Percentiles rank a stretch among this genome's conserved stretches.
Evolutionary conservation across 495 filamentous ascomycete genomes (phyloP).

Genomic region (Xylaria telfairii): DNA sequence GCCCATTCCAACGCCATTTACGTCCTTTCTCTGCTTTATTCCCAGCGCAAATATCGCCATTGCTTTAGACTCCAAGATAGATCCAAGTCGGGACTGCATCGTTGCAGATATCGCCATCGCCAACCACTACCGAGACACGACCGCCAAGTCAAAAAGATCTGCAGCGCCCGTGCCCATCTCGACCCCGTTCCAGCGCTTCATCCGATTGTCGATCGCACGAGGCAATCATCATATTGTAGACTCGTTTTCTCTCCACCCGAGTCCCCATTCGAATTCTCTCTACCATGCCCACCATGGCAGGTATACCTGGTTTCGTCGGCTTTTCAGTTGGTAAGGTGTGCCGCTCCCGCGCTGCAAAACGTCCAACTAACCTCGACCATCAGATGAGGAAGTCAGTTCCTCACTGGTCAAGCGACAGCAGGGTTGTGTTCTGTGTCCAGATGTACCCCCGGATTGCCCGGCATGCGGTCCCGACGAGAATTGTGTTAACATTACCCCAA

Average conservation of each 20-base stretch:
- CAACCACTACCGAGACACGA: not conserved
- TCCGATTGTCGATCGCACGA: constrained; percentile 32
- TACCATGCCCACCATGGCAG: constrained; percentile 32
- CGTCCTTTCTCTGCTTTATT: constrained; percentile 25
- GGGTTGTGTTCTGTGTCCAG: constrained; percentile 39
- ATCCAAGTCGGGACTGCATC: not conserved
- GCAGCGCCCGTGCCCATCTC: constrained; percentile 15
- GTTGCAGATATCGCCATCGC: not conserved
- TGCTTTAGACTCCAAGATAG: not conserved
- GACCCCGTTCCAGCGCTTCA: constrained; percentile 11
- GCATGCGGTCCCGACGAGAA: constrained; percentile 52
- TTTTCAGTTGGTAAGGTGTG: constrained; percentile 37
- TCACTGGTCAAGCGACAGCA: constrained; percentile 37
- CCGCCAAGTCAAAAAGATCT: constrained; percentile 4
- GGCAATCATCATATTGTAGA: constrained; percentile 9
- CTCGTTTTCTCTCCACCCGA: not conserved
- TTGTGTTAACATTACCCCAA: constrained; percentile 46
- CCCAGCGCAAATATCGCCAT: not conserved
- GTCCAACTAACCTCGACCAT: constrained; percentile 24
- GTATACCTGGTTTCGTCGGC: constrained; percentile 40
- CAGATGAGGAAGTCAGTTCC: constrained; percentile 35
- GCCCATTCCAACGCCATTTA: constrained; percentile 26
- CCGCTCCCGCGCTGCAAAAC: not conserved
- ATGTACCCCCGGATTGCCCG: constrained; percentile 50
- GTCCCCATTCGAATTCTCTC: not conserved